These are phyloP conservation scores for Nakazawaea laoshanensis DNA, from an alignment of 805 yeast genomes.

Conservation along the genomic window DNA sequence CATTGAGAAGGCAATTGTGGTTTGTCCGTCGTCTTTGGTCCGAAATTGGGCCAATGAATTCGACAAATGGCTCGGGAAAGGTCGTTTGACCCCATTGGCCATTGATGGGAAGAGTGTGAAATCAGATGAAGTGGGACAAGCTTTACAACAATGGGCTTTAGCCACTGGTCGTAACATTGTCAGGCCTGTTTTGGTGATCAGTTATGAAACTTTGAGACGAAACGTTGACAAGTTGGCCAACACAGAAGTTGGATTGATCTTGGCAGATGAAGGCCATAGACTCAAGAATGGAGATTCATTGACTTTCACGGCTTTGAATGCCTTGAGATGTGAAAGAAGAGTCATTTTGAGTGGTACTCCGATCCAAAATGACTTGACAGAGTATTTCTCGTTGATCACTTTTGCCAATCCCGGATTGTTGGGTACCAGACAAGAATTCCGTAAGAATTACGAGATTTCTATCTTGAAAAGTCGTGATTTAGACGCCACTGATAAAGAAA, in stretches of 20 bases:
- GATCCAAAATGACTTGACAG: constrained; percentile 90
- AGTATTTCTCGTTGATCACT: constrained; percentile 80
- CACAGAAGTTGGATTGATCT: constrained; percentile 75
- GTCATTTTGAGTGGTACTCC: constrained; percentile 96
- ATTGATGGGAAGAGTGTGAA: constrained; percentile 86
- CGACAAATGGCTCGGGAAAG: constrained; percentile 90
- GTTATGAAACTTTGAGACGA: constrained; percentile 87
- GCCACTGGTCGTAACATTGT: constrained; percentile 86
- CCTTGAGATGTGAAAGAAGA: constrained; percentile 78
- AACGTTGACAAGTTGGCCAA: constrained; percentile 69
- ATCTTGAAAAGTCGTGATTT: constrained; percentile 88
- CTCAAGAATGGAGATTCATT: constrained; percentile 84
- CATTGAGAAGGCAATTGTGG: constrained; percentile 84
- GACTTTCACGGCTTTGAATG: constrained; percentile 79
- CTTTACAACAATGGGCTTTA: constrained; percentile 75
- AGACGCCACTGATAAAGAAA: constrained; percentile 74
- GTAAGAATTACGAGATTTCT: constrained; percentile 73
- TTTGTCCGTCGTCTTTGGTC: constrained; percentile 91
- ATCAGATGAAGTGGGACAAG: constrained; percentile 55
- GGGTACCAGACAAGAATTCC: constrained; percentile 77
- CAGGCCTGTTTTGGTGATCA: constrained; percentile 86
- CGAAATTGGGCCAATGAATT: constrained; percentile 97
- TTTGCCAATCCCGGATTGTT: constrained; percentile 93
- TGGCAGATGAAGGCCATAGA: constrained; percentile 85
- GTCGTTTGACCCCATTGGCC: constrained; percentile 81